Conservation (phyloP, 2,329 filamentous ascomycete species). For the Lanzia echinophila region DNA sequence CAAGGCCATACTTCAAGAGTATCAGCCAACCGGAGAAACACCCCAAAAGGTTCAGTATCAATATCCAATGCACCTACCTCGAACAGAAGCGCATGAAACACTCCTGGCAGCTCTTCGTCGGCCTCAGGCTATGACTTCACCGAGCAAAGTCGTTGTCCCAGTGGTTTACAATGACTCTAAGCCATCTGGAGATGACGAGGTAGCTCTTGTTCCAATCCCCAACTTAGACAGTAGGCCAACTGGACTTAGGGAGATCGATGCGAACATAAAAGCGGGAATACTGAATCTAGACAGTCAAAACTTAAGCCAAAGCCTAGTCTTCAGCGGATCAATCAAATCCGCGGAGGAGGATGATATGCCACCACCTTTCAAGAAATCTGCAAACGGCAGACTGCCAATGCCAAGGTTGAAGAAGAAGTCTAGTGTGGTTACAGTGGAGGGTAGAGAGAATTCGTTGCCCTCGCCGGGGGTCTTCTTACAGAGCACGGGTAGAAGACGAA, state of each 20-base stretch:
- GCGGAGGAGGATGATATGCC: conserved; percentile 7
- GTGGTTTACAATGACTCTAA: conserved; percentile 30
- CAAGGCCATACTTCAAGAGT: conserved; percentile 64
- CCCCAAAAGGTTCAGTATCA: conserved; percentile 74
- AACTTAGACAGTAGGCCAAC: conserved; percentile 19
- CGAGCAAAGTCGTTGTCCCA: conserved; percentile 29
- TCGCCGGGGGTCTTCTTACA: conserved; percentile 11
- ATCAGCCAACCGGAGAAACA: conserved; percentile 77
- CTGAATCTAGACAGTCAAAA: conserved; percentile 14
- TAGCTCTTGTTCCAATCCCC: conserved; percentile 15
- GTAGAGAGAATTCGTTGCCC: conserved; percentile 36
- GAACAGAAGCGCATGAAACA: conserved; percentile 58
- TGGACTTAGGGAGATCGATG: conserved; percentile 45
- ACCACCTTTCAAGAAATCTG: conserved; percentile 23
- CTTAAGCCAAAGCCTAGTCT: conserved; percentile 4
- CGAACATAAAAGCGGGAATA: conserved; percentile 36
- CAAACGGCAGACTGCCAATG: conserved; percentile 37
- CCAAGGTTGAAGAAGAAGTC: conserved; percentile 33
- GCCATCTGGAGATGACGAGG: conserved; percentile 5
- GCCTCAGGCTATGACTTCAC: conserved; percentile 22
- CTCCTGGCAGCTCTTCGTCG: conserved; percentile 45
- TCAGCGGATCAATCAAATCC: conserved; percentile 2
- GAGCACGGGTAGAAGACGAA: conserved; percentile 28
- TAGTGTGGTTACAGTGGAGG: conserved; percentile 36
- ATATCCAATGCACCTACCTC: conserved; percentile 73